Evolutionary conservation across 164 flowering plant species (phyloP), one percentile per base, ranked within the genome.

Genomic region (Aristolochia fimbriata): DNA sequence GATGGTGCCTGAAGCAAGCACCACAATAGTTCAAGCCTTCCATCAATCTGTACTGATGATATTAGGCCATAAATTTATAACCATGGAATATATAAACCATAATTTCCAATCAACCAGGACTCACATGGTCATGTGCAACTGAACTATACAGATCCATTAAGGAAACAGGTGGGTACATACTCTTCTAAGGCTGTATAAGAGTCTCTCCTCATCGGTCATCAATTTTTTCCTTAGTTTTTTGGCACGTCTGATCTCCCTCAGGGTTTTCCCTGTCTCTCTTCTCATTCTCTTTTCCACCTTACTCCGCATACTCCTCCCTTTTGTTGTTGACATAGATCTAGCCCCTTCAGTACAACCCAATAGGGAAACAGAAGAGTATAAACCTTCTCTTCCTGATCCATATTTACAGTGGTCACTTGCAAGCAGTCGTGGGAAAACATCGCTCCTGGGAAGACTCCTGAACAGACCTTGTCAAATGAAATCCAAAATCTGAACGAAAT

Each of bases 251-350:
- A 60, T 60, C 64, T 66, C 69, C 15, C 69, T 60, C 21, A 66
- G 53, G 47, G 69, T 66, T 19, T 60, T 66, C 16, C 69, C 69
- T 3, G 69, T 66, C 22, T 66, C 69, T 47, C 63, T 60, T 62
- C 69, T 66, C 69, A 66, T 66, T 47, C 69, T 60, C 58, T 59
- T 66, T 45, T 66, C 69, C 48, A 66, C 69, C 55, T 66, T 66
- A 48, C 69, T 66, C 64, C 69, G 55, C 69, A 66, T 66, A 21
- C 69, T 66, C 63, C 69, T 51, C 25, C 69, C 69, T 45, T 24
- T 59, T 10, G 47, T 20, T 47, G 69, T 66, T 31, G 69, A 66
- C 69, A 60, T 53, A 14, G 15, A 47, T 6, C 69, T 58, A 21
- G 55, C 60, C 55, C 55, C 61, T 56, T 49, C 31, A 31, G 33